phyloP scores from a whole-genome alignment of 805 yeast species.

The Komagataella populi region DNA sequence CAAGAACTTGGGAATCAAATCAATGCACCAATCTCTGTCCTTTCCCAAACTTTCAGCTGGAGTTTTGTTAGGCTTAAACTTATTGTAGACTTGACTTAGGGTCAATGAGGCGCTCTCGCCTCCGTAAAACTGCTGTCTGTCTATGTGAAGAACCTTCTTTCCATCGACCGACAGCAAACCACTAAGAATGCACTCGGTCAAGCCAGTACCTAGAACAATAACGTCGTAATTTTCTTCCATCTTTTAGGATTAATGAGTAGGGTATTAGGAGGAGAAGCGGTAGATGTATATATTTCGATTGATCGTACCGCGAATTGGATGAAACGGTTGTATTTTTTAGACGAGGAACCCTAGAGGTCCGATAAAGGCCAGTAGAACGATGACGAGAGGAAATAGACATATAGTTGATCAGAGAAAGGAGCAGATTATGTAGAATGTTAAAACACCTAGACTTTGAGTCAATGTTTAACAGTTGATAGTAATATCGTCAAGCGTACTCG shows the following conservation, averaged over 20 bases:
- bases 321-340: neutral
- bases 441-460: no score
- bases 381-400: no score
- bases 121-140: conserved; percentile 92
- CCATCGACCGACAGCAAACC: conserved; percentile 96
- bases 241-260: conserved; percentile 1
- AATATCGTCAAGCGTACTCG: no score
- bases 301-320: neutral
- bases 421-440: no score
- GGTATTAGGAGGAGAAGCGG: neutral
- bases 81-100: conserved; percentile 56
- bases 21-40: conserved; percentile 97
- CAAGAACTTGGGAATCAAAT: conserved; percentile 87
- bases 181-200: conserved; percentile 90
- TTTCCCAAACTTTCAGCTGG: conserved; percentile 68
- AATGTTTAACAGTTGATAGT: no score
- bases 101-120: conserved; percentile 84
- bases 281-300: neutral
- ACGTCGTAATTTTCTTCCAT: conserved; percentile 98
- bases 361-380: no score
- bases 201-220: conserved; percentile 55
- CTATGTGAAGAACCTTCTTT: conserved; percentile 92
- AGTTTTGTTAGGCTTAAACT: conserved; percentile 73
- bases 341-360: no score
- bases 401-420: no score